phyloP scores from a whole-genome alignment of 2,329 filamentous ascomycete species.

The Phyllosticta ampelicida region DNA sequence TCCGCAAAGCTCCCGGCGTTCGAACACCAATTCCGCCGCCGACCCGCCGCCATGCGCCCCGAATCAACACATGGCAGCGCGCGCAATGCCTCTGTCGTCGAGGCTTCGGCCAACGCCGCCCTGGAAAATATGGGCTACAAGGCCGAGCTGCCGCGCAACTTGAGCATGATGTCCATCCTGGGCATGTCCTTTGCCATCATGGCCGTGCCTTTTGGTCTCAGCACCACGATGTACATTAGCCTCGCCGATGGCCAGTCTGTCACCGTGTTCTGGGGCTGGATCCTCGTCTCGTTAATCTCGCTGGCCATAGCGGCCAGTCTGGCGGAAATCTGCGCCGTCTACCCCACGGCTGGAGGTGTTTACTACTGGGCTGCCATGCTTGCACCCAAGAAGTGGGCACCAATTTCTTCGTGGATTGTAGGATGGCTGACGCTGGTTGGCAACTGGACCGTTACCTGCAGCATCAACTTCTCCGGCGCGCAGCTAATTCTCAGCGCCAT shows the following conservation, averaged over 20 bases:
- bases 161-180: slow-evolving; percentile 60
- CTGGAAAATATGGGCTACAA: slow-evolving; percentile 59
- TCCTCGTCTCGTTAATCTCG: slow-evolving; percentile 53
- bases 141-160: slow-evolving; percentile 52
- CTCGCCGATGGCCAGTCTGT: slow-evolving; percentile 58
- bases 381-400: slow-evolving; percentile 52
- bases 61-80: background rate
- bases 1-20: background rate
- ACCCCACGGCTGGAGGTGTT: slow-evolving; percentile 56
- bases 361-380: slow-evolving; percentile 63
- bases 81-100: slow-evolving; percentile 8
- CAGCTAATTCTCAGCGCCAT: slow-evolving; percentile 59
- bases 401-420: slow-evolving; percentile 57
- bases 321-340: slow-evolving; percentile 59
- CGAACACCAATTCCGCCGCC: background rate
- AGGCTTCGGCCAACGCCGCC: slow-evolving; percentile 42
- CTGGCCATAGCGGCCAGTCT: slow-evolving; percentile 54
- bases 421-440: slow-evolving; percentile 64
- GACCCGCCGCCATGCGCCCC: slow-evolving; percentile 6
- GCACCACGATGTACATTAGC: slow-evolving; percentile 58
- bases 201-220: slow-evolving; percentile 58
- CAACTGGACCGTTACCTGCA: slow-evolving; percentile 56
- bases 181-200: slow-evolving; percentile 64
- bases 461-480: slow-evolving; percentile 63
- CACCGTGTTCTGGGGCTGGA: slow-evolving; percentile 60